Evolutionary conservation across 2,329 filamentous ascomycete genomes (phyloP), one percentile per base, ranked within the genome.

Genomic region (Zasmidium cellare): DNA sequence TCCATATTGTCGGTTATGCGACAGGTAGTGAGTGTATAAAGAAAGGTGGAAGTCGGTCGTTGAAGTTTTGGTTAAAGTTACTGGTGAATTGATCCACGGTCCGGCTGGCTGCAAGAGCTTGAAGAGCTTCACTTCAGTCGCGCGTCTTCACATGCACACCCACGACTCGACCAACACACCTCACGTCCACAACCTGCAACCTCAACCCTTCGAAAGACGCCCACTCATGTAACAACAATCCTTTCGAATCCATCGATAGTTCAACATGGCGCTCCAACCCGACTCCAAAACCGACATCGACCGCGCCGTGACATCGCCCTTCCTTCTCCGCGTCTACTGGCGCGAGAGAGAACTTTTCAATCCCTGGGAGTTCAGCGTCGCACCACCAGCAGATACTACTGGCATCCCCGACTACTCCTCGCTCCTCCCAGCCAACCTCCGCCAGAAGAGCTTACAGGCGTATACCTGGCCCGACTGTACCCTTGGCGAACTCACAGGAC

Each of bases 381-480:
- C 72, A 23, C 84, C 65, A 71, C 84, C 19, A 66, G 78, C 55
- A 71, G 66, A 72, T 46, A 64, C 68, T 2, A 64, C 65, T 9
- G 62, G 55, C 46, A 65, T 69, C 50, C 50, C 57, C 54, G 69
- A 72, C 61, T 72, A 71, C 59, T 78, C 56, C 76, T 82, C 52
- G 81, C 90, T 20, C 85, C 87, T 51, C 78, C 87, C 7, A 84
- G 89, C 71, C 22, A 53, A 52, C 23, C 65, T 72, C 41, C 64
- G 68, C n/a, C 61, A 67, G 31, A 61, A 71, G 16, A 68, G 65
- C 47, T 80, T 96, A 23, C 83, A 90, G 61, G 87, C 97, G 67
- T 92, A 97, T 80, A 92, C 92, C 57, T 96, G 91, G 89, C 83
- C 86, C 56, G 86, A 84, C 67, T 93, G 90, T 76, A 91, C 89